These are phyloP conservation scores for Ricinus communis DNA, from an alignment of 345 rosid genomes.

Conservation along the genomic window DNA sequence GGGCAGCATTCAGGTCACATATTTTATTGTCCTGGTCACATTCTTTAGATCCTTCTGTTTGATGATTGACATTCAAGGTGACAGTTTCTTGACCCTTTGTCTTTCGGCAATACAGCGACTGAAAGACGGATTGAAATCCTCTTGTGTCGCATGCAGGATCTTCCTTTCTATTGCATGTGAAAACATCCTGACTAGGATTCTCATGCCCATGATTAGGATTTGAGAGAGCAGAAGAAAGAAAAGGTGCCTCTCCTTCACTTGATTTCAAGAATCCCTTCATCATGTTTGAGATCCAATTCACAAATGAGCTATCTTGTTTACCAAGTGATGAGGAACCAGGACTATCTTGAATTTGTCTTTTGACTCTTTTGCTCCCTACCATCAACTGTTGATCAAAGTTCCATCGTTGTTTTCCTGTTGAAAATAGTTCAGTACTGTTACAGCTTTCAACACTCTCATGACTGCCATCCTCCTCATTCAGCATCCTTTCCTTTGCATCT, in stretches of 20 bases:
- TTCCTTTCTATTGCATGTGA: slow-evolving; percentile 22
- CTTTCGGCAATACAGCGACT: slow-evolving; percentile 60
- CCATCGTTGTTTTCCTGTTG: slow-evolving; percentile 48
- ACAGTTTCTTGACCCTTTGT: slow-evolving; percentile 30
- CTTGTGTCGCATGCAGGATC: slow-evolving; percentile 31
- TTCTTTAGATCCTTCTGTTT: slow-evolving; percentile 25
- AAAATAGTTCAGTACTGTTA: slow-evolving; percentile 49
- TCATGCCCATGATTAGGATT: slow-evolving; percentile 30
- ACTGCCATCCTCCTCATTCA: slow-evolving; percentile 55
- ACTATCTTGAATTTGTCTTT: slow-evolving; percentile 43
- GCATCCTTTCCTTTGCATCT: slow-evolving; percentile 37
- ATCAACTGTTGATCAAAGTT: slow-evolving; percentile 53
- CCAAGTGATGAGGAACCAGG: slow-evolving; percentile 50
- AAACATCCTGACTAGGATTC: slow-evolving; percentile 24
- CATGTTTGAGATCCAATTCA: slow-evolving; percentile 92
- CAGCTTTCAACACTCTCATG: slow-evolving; percentile 91
- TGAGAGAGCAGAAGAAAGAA: slow-evolving; percentile 40
- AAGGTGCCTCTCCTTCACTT: slow-evolving; percentile 37
- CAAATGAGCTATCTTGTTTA: slow-evolving; percentile 77
- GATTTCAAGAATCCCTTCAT: slow-evolving; percentile 59
- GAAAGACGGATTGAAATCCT: slow-evolving; percentile 82
- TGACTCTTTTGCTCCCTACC: slow-evolving; percentile 59
- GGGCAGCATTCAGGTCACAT: slow-evolving; percentile 40
- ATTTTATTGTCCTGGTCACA: slow-evolving; percentile 31
- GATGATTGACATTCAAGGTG: slow-evolving; percentile 22